Evolutionary conservation across 768 basidiomycete genomes (phyloP), one percentile per base, ranked within the genome.

Genomic region (Lentinula edodes): DNA sequence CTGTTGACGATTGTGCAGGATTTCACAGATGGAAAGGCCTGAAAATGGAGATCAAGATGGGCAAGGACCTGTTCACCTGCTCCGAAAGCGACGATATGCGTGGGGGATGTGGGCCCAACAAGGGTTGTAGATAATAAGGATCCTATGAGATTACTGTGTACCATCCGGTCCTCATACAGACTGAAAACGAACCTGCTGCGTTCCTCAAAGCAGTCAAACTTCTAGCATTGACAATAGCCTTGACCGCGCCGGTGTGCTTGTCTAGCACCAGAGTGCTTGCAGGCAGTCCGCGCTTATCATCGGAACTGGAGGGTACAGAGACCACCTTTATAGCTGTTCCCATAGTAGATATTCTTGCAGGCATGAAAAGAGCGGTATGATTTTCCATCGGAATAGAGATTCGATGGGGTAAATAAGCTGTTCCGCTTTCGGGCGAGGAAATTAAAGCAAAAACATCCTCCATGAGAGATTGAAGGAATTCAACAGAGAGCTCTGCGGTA

Each of bases 301-400:
- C 76, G 1, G 71, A 58, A 1, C 64, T 65, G 3, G 72, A 75
- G 0, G 93, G 93, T 1, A 93, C 79, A 34, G 85, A 88, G 3
- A 92, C 93, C n/a, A 92, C 81, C 72, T 97, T 95, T 62, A 92
- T 77, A 2, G 88, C 75, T 1, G 89, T 88, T 1, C 85, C 86
- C n/a, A 68, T 43, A 32, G 64, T 62, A 20, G 74, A 69, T 9
- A 88, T 76, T 28, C 88, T 82, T 6, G 90, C 84, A 2, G 94
- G 93, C 94, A 96, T 96, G 72, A 93, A 90, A 2, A 97, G 76
- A 0, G 82, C 77, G 0, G 80, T 87, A 65, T 92, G 85, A 46
- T 79, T 76, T 7, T 71, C 66, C 55, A 80, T 84, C 0, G 76
- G 74, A 10, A 94, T 69, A 0, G 78, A 72, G 0, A 80, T 83